Percentiles rank a stretch among this genome's conserved stretches.
phyloP scores from a whole-genome alignment of 73 alveolate species.

The Paramecium bursaria region DNA sequence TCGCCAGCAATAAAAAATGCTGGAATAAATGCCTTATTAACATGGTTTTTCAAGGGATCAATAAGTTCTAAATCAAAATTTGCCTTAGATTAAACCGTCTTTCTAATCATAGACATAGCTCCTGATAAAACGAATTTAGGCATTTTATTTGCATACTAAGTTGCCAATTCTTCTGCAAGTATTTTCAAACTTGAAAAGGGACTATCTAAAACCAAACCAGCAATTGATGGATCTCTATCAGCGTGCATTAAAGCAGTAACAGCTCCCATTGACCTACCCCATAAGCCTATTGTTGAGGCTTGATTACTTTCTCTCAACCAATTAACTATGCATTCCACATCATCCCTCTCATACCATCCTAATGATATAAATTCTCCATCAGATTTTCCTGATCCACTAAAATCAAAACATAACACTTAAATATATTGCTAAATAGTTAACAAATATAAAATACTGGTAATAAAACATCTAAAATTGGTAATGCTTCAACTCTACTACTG shows the following conservation, averaged over 20 bases:
- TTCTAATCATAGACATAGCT: slow-evolving; percentile 84
- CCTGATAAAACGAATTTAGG: slow-evolving; percentile 72
- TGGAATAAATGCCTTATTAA: slow-evolving; percentile 87
- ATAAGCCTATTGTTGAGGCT: slow-evolving; percentile 91
- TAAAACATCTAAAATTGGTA: slow-evolving; percentile 76
- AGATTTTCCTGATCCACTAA: slow-evolving; percentile 95
- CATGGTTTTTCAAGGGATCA: slow-evolving; percentile 89
- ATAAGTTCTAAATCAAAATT: slow-evolving; percentile 89
- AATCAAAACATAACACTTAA: slow-evolving; percentile 92
- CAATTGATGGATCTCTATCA: slow-evolving; percentile 93
- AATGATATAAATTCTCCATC: slow-evolving; percentile 96
- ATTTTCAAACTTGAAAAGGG: slow-evolving; percentile 88
- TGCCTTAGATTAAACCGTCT: slow-evolving; percentile 84
- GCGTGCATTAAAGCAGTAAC: slow-evolving; percentile 98
- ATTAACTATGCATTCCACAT: slow-evolving; percentile 90
- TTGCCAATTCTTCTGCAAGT: slow-evolving; percentile 84
- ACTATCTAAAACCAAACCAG: slow-evolving; percentile 97
- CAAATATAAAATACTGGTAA: slow-evolving; percentile 67
- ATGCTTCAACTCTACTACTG: slow-evolving; percentile 92
- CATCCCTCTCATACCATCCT: slow-evolving; percentile 97
- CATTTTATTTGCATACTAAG: slow-evolving; percentile 68
- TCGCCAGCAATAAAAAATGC: slow-evolving; percentile 92
- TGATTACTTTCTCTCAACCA: slow-evolving; percentile 85
- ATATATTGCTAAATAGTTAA: slow-evolving; percentile 65
- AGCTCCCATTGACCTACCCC: slow-evolving; percentile 98